phyloP scores from a whole-genome alignment of 2,329 filamentous ascomycete genomes.

The Aspergillus sp. region DNA sequence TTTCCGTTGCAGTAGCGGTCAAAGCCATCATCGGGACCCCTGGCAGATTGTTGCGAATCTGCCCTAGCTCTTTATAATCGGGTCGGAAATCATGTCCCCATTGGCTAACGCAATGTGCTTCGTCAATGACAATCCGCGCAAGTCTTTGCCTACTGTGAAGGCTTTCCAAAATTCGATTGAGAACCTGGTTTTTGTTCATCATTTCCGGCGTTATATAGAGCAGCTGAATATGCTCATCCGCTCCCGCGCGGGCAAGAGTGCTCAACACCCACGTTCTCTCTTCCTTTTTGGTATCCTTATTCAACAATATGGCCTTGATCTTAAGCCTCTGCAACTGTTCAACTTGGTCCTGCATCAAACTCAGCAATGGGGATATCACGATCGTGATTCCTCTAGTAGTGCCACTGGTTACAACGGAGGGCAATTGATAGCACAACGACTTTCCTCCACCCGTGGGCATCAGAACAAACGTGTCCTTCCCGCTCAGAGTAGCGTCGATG shows the following conservation, averaged over 20 bases:
- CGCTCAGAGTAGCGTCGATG: conserved; percentile 83
- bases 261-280: conserved; percentile 62
- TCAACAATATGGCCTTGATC: conserved; percentile 75
- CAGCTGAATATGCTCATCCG: conserved; percentile 73
- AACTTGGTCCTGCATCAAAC: conserved; percentile 96
- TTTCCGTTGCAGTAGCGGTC: conserved; percentile 89
- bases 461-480: conserved; percentile 85
- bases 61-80: conserved; percentile 83
- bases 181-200: conserved; percentile 71
- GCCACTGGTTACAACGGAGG: conserved; percentile 73
- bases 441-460: conserved; percentile 99
- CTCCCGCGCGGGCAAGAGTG: conserved; percentile 54
- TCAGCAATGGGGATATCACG: conserved; percentile 89
- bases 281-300: conserved; percentile 61
- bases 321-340: conserved; percentile 67
- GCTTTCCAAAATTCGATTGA: conserved; percentile 58
- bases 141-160: conserved; percentile 67
- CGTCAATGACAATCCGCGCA: conserved; percentile 90
- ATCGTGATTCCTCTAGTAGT: conserved; percentile 78
- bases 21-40: conserved; percentile 87
- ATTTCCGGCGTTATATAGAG: conserved; percentile 97
- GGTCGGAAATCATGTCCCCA: conserved; percentile 98
- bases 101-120: conserved; percentile 98
- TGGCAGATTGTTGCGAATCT: conserved; percentile 64
- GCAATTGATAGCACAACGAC: conserved; percentile 92